These are phyloP conservation scores for Dothistroma septosporum DNA, from an alignment of 2,329 filamentous ascomycete genomes.

Conservation along the genomic window DNA sequence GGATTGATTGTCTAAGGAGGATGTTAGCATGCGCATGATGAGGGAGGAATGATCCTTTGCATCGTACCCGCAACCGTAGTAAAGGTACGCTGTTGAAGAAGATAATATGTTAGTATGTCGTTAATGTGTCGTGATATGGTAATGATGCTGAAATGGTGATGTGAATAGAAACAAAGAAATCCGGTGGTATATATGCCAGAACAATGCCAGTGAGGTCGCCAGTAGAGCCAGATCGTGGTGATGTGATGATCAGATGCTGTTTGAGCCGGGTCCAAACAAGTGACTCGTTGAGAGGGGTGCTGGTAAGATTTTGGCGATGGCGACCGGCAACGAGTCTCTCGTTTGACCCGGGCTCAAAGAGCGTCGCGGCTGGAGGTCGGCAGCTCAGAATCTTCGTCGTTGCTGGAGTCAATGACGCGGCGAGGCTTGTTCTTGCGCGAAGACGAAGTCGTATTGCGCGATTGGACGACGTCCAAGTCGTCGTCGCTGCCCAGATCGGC, in stretches of 20 bases:
- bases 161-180: neutral
- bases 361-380: neutral
- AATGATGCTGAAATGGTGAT: constrained; percentile 1
- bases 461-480: too few relatives aligned
- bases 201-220: neutral
- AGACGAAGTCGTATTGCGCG: too few relatives aligned
- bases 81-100: constrained; percentile 56
- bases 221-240: neutral
- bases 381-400: neutral
- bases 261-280: neutral
- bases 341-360: neutral
- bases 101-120: constrained; percentile 6
- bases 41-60: constrained; percentile 10
- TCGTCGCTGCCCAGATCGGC: too few relatives aligned
- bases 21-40: constrained; percentile 4
- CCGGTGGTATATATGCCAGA: neutral
- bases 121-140: constrained; percentile 1
- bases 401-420: neutral
- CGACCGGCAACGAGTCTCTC: neutral
- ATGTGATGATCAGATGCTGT: neutral
- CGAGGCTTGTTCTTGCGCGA: neutral
- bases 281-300: neutral
- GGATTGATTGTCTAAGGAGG: constrained; percentile 56
- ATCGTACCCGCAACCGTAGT: constrained; percentile 64
- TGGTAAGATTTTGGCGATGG: neutral